These are phyloP conservation scores for Candida loeiensis DNA, from an alignment of 805 yeast species.

Conservation along the genomic window DNA sequence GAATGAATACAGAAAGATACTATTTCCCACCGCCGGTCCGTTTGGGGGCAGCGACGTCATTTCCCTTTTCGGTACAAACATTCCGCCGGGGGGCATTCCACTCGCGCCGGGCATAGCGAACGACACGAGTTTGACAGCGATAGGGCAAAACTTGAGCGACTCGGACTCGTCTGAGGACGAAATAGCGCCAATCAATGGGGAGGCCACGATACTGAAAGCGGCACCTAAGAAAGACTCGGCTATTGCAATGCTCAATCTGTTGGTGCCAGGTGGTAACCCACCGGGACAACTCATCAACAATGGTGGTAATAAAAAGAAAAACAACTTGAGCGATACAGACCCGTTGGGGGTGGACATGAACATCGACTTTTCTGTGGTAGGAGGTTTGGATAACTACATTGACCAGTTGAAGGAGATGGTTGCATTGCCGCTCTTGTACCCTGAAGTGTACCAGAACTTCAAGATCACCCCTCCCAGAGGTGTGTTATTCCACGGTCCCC, in stretches of 20 bases:
- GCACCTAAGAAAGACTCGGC: conserved; percentile 12
- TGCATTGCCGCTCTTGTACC: conserved; percentile 85
- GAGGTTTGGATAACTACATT: conserved; percentile 88
- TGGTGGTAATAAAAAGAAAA: conserved; percentile 46
- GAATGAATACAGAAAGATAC: conserved; percentile 54
- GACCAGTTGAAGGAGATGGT: conserved; percentile 96
- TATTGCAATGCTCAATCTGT: conserved; percentile 11
- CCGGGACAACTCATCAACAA: conserved; percentile 32
- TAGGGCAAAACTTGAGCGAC: conserved; percentile 40
- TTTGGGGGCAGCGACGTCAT: conserved; percentile 95
- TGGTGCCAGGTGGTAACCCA: conserved; percentile 13
- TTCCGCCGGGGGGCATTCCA: conserved; percentile 49
- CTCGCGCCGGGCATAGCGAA: conserved; percentile 32
- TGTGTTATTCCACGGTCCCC: conserved; percentile 96
- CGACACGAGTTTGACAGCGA: conserved; percentile 25
- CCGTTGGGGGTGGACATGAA: conserved; percentile 89
- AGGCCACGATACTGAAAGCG: conserved; percentile 36
- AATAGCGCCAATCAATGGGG: conserved; percentile 43
- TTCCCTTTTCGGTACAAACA: conserved; percentile 71
- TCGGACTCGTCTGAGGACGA: conserved; percentile 67
- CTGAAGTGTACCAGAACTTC: conserved; percentile 87
- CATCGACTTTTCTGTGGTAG: conserved; percentile 80
- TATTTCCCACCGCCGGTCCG: conserved; percentile 95
- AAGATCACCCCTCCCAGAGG: conserved; percentile 96
- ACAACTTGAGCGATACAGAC: conserved; percentile 78